These are phyloP conservation scores for Hygrocybe coccinea DNA, from an alignment of 768 basidiomycete species.

Conservation along the genomic window DNA sequence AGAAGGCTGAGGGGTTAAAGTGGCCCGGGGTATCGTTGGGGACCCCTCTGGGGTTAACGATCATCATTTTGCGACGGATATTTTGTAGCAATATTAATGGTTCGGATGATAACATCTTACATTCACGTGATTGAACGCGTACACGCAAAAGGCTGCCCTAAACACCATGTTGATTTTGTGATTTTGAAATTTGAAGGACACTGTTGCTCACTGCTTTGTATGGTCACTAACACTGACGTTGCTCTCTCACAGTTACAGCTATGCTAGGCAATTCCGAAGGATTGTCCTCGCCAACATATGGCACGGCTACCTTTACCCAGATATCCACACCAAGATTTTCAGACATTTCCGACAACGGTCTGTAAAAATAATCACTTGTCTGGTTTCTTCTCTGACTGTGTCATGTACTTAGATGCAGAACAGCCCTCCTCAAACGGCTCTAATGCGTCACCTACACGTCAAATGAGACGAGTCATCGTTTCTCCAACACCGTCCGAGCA, in stretches of 20 bases:
- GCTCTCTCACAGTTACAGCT: too few relatives aligned
- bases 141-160: neutral
- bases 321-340: slow-evolving; percentile 60
- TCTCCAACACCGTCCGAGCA: slow-evolving; percentile 45
- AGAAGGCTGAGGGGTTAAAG: too few relatives aligned
- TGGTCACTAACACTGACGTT: neutral
- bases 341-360: slow-evolving; percentile 53
- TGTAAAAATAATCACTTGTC: slow-evolving; percentile 13
- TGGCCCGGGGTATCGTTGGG: too few relatives aligned
- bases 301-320: slow-evolving; percentile 54
- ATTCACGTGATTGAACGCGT: slow-evolving; percentile 1
- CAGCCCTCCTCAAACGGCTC: slow-evolving; percentile 46
- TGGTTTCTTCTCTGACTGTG: slow-evolving; percentile 6
- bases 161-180: neutral
- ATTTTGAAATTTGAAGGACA: neutral
- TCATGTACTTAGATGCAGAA: slow-evolving; percentile 35
- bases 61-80: too few relatives aligned
- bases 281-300: slow-evolving; percentile 58
- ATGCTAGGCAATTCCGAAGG: neutral
- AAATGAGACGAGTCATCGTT: slow-evolving; percentile 49
- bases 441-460: slow-evolving; percentile 38
- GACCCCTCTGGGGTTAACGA: too few relatives aligned
- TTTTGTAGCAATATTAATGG: too few relatives aligned
- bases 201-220: neutral
- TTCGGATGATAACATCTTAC: too few relatives aligned